Conservation (phyloP, 2,329 filamentous ascomycete species). For the Magnaporthiopsis incrustans region DNA sequence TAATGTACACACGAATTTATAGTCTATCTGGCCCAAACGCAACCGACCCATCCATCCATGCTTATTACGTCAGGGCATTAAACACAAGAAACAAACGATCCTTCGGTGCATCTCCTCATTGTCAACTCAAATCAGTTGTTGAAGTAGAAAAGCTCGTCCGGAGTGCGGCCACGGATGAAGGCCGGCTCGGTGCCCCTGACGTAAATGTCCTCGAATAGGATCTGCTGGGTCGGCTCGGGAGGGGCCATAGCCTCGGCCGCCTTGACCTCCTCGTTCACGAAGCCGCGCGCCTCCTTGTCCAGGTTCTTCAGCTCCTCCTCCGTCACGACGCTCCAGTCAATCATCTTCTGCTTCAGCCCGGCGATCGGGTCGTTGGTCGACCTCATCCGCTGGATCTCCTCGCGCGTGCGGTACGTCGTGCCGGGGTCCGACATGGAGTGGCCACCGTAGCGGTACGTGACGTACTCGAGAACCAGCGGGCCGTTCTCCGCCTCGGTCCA, state of each 20-base stretch:
- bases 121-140: conserved; percentile 28
- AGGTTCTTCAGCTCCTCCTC: conserved; percentile 96
- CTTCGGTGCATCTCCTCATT: neutral
- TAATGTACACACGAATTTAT: neutral
- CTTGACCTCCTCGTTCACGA: conserved; percentile 85
- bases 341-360: conserved; percentile 93
- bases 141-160: conserved; percentile 94
- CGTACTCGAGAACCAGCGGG: conserved; percentile 94
- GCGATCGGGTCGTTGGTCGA: conserved; percentile 98
- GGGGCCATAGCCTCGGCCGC: conserved; percentile 79
- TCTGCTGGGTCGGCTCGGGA: conserved; percentile 71
- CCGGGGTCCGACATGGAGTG: conserved; percentile 99
- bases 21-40: neutral
- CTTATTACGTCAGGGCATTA: neutral
- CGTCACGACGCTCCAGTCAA: conserved; percentile 85
- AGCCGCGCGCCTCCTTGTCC: conserved; percentile 83
- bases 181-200: conserved; percentile 78
- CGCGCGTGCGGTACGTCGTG: conserved; percentile 97
- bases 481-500: conserved; percentile 78
- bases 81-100: conserved; percentile 2
- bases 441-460: conserved; percentile 98
- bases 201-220: conserved; percentile 95
- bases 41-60: neutral
- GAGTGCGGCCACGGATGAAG: conserved; percentile 78
- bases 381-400: conserved; percentile 99